Evolutionary conservation across 257 asterid species (phyloP).

Genomic region (Ehretia macrophylla): DNA sequence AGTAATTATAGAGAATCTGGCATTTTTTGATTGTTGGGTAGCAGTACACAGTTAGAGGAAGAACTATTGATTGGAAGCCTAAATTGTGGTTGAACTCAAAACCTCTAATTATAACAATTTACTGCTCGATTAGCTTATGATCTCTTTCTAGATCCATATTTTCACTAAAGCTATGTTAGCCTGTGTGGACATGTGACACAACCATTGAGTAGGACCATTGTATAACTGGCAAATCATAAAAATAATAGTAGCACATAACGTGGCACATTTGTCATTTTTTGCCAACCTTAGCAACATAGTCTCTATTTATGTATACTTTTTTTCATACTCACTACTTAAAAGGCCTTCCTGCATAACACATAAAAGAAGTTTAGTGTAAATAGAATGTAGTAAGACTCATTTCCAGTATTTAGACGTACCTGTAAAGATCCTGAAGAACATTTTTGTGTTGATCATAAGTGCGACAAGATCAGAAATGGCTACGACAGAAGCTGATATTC

Average conservation of each 20-base stretch:
- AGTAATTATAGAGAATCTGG: too few relatives aligned
- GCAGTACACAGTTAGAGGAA: too few relatives aligned
- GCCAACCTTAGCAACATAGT: slow-evolving; percentile 34
- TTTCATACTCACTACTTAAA: too few relatives aligned
- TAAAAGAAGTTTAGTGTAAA: neutral
- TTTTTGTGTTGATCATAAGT: neutral
- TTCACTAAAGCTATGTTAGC: slow-evolving; percentile 4
- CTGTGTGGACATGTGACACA: slow-evolving; percentile 43
- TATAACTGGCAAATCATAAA: slow-evolving; percentile 32
- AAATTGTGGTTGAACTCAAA: too few relatives aligned
- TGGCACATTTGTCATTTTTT: slow-evolving; percentile 58
- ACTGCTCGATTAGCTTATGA: too few relatives aligned
- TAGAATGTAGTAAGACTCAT: neutral
- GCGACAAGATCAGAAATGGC: slow-evolving; percentile 17
- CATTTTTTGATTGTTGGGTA: too few relatives aligned
- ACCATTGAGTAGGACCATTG: slow-evolving; percentile 35
- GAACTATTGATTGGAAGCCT: too few relatives aligned
- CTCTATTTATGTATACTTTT: slow-evolving; percentile 26
- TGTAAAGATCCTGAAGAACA: neutral
- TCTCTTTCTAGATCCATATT: neutral
- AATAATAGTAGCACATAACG: slow-evolving; percentile 33
- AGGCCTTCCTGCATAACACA: neutral
- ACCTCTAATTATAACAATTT: too few relatives aligned
- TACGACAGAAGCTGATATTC: slow-evolving; percentile 18
- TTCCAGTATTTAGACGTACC: neutral